These are phyloP conservation scores for Colletotrichum lentis DNA, from an alignment of 2,329 filamentous ascomycete species.

Conservation along the genomic window DNA sequence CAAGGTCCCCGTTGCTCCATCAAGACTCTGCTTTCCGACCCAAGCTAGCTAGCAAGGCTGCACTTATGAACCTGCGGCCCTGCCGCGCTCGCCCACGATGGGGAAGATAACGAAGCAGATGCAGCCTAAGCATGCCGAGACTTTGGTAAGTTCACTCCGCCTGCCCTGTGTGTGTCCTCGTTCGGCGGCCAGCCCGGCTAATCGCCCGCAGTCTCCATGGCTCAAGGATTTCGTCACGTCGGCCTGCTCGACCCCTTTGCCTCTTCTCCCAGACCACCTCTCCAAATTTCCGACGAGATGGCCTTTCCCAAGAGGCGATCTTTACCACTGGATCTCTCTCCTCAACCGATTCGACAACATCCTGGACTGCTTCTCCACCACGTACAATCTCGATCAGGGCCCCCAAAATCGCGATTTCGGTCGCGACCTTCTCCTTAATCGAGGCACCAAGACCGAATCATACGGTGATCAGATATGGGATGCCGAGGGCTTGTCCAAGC, in stretches of 20 bases:
- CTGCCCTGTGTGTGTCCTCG: conserved; percentile 14
- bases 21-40: conserved; percentile 18
- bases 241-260: conserved; percentile 73
- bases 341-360: conserved; percentile 93
- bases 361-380: conserved; percentile 80
- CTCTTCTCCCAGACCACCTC: conserved; percentile 79
- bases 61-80: conserved; percentile 58
- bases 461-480: conserved; percentile 60
- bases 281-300: conserved; percentile 84
- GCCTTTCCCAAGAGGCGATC: conserved; percentile 93
- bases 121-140: conserved; percentile 73
- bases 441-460: conserved; percentile 60
- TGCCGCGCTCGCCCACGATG: conserved; percentile 69
- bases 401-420: conserved; percentile 82
- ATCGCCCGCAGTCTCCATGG: conserved; percentile 77
- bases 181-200: conserved; percentile 20
- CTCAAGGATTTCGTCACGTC: conserved; percentile 80
- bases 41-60: conserved; percentile 38
- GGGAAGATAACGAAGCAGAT: conserved; percentile 74
- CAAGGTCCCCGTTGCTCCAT: conserved; percentile 24
- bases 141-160: conserved; percentile 60
- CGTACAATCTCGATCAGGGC: conserved; percentile 81
- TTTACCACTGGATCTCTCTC: conserved; percentile 97
- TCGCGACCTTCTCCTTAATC: conserved; percentile 69
- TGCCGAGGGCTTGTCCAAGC: conserved; percentile 57